A percentile compares a stretch with the other conserved stretches of the same genome.
phyloP scores from a whole-genome alignment of 345 rosid genomes.

The Dovyalis caffra region DNA sequence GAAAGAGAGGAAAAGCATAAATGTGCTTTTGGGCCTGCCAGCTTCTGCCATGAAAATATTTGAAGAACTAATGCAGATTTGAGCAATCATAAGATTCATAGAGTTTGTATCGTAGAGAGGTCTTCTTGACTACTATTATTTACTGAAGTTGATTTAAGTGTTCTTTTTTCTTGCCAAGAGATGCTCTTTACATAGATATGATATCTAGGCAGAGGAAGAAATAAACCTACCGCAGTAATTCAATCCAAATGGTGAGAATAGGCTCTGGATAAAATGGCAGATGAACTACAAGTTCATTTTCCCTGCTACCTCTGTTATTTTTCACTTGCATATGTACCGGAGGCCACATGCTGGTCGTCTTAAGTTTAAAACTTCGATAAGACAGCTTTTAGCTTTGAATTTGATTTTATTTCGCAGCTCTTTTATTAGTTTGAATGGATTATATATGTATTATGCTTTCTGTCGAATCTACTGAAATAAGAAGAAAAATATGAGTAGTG shows the following conservation, averaged over 20 bases:
- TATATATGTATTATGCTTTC: no score
- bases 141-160: background rate
- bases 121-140: background rate
- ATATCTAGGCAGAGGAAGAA: background rate
- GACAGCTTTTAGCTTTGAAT: no score
- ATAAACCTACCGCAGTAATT: background rate
- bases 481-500: no score
- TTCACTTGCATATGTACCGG: background rate
- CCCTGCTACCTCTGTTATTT: background rate
- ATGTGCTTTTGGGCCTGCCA: constrained; percentile 77
- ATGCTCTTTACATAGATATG: background rate
- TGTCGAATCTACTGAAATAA: no score
- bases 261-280: no score
- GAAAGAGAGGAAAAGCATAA: constrained; percentile 54
- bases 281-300: background rate
- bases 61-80: constrained; percentile 53
- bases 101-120: background rate
- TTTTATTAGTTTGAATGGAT: no score
- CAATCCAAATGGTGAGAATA: background rate
- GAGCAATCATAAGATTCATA: constrained; percentile 7
- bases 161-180: background rate
- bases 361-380: no score
- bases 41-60: constrained; percentile 73
- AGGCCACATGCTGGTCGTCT: no score
- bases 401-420: no score